Conservation (phyloP, 2,329 filamentous ascomycete genomes). For the Diplocarpon rosae region DNA sequence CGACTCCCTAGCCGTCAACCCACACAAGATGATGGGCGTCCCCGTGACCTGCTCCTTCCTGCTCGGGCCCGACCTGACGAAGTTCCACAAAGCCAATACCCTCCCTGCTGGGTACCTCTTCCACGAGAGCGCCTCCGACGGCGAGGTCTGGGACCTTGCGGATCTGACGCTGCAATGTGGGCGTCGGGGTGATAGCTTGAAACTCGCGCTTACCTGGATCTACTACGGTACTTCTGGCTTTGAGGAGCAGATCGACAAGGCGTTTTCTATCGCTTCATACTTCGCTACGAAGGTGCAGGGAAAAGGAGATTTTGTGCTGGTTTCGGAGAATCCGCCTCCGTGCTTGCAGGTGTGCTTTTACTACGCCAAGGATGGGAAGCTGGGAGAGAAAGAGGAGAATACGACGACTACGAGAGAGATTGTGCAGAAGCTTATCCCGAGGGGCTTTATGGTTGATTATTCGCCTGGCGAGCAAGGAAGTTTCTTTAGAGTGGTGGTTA, state of each 20-base stretch:
- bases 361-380: constrained; percentile 49
- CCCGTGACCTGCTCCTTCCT: constrained; percentile 88
- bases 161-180: constrained; percentile 93
- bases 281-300: constrained; percentile 49
- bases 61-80: constrained; percentile 60
- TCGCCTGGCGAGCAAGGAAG: constrained; percentile 43
- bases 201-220: constrained; percentile 78
- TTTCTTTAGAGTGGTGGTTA: constrained; percentile 61
- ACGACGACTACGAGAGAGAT: constrained; percentile 44
- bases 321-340: constrained; percentile 67
- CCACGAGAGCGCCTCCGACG: constrained; percentile 42
- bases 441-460: constrained; percentile 57
- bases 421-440: constrained; percentile 39
- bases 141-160: constrained; percentile 75
- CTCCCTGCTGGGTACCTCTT: constrained; percentile 80
- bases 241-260: constrained; percentile 55
- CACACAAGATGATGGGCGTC: constrained; percentile 94
- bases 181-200: constrained; percentile 72
- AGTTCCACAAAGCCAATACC: constrained; percentile 77
- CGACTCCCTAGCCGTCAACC: constrained; percentile 77
- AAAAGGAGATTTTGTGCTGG: constrained; percentile 53
- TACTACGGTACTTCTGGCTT: constrained; percentile 79
- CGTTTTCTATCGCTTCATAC: constrained; percentile 59
- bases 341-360: constrained; percentile 97
- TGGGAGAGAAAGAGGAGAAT: constrained; percentile 37